Evolutionary conservation across 345 rosid genomes (phyloP), one percentile per base, ranked within the genome.

Genomic region (Citrus reticulata): DNA sequence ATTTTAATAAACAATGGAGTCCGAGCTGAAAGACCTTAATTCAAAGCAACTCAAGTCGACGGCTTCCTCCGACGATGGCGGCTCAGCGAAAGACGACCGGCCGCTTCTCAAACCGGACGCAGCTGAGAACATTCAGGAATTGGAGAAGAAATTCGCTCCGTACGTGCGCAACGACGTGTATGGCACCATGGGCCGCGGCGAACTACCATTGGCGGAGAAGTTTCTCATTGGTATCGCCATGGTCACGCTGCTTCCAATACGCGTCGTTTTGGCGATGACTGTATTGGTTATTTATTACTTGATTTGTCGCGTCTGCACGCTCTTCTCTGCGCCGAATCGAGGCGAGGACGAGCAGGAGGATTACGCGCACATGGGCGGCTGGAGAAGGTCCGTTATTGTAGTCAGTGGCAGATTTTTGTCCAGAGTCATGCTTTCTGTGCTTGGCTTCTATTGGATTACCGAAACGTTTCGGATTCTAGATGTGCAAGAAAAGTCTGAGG

Each of bases 381-480:
- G 99, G 99, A 86, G 95, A 83, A 71, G 99, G 80, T 81, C 83
- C 55, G 93, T 91, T 57, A 87, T 93, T 70, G 90, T 96, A 5
- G 66, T 63, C 55, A 86, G 77, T 66, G 99, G 99, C 70, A 87
- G 91, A 86, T 87, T 96, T 64, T 80, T 93, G 13, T 85, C 93
- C 2, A 86, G 99, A 82, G 73, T 75, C n/a, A 68, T 96, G 87
- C 95, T 96, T 78, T 93, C 92, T 79, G 85, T 96, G 14, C 77
- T 94, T n/a, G 99, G 99, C 35, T 96, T 96, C 84, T 94, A 91
- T 87, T 93, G 98, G 95, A 93, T 96, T 83, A 85, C 63, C 4
- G 92, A 87, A 84, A 88, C 80, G 49, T 79, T 65, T 73, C 80
- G 87, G 85, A 87, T 82, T 70, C 83, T 5, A 49, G 59, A 75